Evolutionary conservation across 179 eudicot species (phyloP).

Genomic region (Silene coronaria): DNA sequence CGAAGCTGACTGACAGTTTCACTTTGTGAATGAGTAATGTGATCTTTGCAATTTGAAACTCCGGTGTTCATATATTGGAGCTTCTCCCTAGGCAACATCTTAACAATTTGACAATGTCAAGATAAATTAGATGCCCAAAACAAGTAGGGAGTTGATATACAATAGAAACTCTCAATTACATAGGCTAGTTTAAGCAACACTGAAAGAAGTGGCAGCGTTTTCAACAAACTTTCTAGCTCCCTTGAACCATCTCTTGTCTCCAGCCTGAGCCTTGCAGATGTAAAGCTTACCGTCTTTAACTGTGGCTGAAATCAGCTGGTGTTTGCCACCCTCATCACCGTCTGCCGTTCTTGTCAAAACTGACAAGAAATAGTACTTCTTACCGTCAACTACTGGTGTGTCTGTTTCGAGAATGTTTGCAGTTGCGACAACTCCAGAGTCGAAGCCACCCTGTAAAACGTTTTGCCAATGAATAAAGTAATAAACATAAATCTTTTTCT

Average conservation of each 20-base stretch:
- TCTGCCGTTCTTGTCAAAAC: constrained; percentile 92
- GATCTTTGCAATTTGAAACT: background rate
- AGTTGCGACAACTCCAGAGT: constrained; percentile 58
- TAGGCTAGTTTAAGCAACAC: constrained; percentile 51
- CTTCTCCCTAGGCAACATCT: background rate
- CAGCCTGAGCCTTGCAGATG: constrained; percentile 98
- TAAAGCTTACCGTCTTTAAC: constrained; percentile 80
- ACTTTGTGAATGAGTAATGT: too few relatives aligned
- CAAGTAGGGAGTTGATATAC: background rate
- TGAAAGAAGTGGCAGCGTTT: constrained; percentile 66
- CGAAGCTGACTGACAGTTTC: too few relatives aligned
- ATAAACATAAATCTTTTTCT: background rate
- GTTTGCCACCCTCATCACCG: constrained; percentile 93
- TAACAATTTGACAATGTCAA: background rate
- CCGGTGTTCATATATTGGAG: background rate
- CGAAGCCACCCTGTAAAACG: constrained; percentile 73
- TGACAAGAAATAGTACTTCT: constrained; percentile 55
- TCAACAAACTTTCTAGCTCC: constrained; percentile 83
- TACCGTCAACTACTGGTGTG: constrained; percentile 50
- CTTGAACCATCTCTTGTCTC: constrained; percentile 99
- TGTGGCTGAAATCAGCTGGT: constrained; percentile 74
- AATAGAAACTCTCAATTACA: background rate
- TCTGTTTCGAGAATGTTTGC: constrained; percentile 72
- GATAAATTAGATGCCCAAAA: background rate
- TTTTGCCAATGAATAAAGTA: background rate